These are phyloP conservation scores for Narthecium ossifragum DNA, from an alignment of 106 monocot species.

Conservation along the genomic window DNA sequence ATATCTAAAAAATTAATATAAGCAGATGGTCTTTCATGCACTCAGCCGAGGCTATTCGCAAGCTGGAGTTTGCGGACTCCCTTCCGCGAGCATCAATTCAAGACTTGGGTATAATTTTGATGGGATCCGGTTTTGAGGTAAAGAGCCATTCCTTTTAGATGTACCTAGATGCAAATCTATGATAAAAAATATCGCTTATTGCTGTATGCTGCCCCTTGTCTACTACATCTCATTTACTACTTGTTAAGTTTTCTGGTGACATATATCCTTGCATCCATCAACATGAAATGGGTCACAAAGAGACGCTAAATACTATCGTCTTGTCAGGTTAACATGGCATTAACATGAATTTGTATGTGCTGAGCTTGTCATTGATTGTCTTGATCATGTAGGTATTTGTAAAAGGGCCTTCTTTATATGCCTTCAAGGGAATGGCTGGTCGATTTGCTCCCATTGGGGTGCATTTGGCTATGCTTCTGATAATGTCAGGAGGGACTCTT, in stretches of 20 bases:
- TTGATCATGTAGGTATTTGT: constrained; percentile 81
- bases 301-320: too few species aligned
- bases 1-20: neutral
- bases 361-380: too few species aligned
- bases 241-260: too few species aligned
- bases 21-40: constrained; percentile 92
- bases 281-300: too few species aligned
- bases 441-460: constrained; percentile 93
- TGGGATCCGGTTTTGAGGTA: constrained; percentile 94
- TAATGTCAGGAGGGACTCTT: constrained; percentile 88
- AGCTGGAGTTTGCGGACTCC: constrained; percentile 73
- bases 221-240: too few species aligned
- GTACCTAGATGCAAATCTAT: too few species aligned
- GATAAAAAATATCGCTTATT: too few species aligned
- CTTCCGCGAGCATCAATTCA: constrained; percentile 81
- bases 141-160: neutral
- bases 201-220: too few species aligned
- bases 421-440: constrained; percentile 90
- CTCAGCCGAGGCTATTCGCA: constrained; percentile 60
- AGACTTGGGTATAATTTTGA: constrained; percentile 80
- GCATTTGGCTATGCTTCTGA: constrained; percentile 86
- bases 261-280: too few species aligned
- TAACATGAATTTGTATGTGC: too few species aligned
- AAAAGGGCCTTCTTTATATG: constrained; percentile 85
- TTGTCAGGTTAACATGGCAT: too few species aligned